phyloP scores from a whole-genome alignment of 495 filamentous ascomycete genomes.

The Endocarpon pusillum region DNA sequence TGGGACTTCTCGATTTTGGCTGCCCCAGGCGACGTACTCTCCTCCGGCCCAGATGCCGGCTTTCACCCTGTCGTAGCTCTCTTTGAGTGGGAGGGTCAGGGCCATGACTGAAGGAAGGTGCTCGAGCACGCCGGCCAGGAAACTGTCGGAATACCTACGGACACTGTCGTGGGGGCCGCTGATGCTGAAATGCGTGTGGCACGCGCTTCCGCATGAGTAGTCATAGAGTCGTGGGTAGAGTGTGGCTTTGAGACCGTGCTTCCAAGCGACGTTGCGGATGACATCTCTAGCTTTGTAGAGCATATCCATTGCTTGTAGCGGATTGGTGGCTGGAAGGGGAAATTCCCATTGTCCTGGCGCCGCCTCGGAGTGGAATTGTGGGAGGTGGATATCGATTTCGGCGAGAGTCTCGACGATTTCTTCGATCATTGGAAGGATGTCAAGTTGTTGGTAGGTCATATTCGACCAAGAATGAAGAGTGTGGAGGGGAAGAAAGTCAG shows the following conservation, averaged over 20 bases:
- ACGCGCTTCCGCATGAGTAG: slow-evolving; percentile 17
- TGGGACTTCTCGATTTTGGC: slow-evolving; percentile 27
- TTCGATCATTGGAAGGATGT: slow-evolving; percentile 37
- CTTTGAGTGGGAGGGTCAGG: slow-evolving; percentile 21
- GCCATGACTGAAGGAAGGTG: slow-evolving; percentile 20
- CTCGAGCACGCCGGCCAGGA: slow-evolving; percentile 22
- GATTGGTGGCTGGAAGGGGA: slow-evolving; percentile 44
- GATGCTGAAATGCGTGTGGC: slow-evolving; percentile 30
- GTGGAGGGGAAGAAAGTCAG: slow-evolving; percentile 10
- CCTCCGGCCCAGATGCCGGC: slow-evolving; percentile 38
- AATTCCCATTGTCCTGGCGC: slow-evolving; percentile 70
- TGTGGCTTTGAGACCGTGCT: slow-evolving; percentile 45
- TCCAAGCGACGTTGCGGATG: slow-evolving; percentile 30
- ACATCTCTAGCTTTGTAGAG: slow-evolving; percentile 57
- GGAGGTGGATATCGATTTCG: slow-evolving; percentile 43
- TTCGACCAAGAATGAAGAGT: slow-evolving; percentile 34
- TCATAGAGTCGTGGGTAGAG: slow-evolving; percentile 57
- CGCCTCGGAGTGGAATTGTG: slow-evolving; percentile 65
- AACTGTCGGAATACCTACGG: slow-evolving; percentile 21
- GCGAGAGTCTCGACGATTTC: slow-evolving; percentile 42
- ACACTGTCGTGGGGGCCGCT: slow-evolving; percentile 7
- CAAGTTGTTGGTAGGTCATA: slow-evolving; percentile 20
- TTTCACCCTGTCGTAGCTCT: slow-evolving; percentile 25
- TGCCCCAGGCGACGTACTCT: slow-evolving; percentile 28
- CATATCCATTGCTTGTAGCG: slow-evolving; percentile 53